Conservation (phyloP, 495 filamentous ascomycete genomes). For the Collariella sp. region DNA sequence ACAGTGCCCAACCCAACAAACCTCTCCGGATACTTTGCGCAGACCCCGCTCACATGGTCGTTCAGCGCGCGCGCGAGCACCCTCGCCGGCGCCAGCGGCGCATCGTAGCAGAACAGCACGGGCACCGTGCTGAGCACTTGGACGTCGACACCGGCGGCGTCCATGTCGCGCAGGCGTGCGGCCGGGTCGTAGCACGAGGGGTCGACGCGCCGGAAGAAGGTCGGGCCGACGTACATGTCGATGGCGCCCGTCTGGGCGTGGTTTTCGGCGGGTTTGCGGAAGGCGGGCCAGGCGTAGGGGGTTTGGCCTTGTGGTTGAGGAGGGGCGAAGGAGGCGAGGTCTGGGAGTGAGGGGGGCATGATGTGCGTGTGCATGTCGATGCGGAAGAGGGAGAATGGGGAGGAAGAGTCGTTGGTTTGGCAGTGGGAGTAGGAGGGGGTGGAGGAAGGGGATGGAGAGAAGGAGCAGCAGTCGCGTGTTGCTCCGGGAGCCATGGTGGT, state of each 20-base stretch:
- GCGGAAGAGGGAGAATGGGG: constrained; percentile 18
- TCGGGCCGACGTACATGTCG: constrained; percentile 24
- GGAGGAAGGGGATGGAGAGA: constrained; percentile 1
- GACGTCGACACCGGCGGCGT: constrained; percentile 23
- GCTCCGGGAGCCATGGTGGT: constrained; percentile 13
- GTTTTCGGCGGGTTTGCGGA: constrained; percentile 11
- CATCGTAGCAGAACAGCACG: constrained; percentile 26
- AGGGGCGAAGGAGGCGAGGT: constrained; percentile 11
- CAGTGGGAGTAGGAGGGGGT: neutral
- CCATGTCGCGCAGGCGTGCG: constrained; percentile 21
- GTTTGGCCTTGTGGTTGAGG: neutral
- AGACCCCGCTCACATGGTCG: constrained; percentile 16
- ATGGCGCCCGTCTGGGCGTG: constrained; percentile 7
- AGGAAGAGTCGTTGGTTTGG: neutral
- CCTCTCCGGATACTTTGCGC: neutral
- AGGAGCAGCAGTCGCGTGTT: constrained; percentile 1
- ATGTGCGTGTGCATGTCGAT: constrained; percentile 30
- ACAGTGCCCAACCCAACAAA: constrained; percentile 22
- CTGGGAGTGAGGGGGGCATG: constrained; percentile 22
- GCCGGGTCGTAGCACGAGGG: constrained; percentile 19
- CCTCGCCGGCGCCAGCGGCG: constrained; percentile 8
- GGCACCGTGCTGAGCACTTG: constrained; percentile 26
- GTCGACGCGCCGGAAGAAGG: constrained; percentile 23
- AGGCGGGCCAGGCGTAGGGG: constrained; percentile 21
- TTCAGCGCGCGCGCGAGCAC: constrained; percentile 19